Evolutionary conservation across 2,329 filamentous ascomycete species (phyloP).

Genomic region (Ilyonectria sp.): DNA sequence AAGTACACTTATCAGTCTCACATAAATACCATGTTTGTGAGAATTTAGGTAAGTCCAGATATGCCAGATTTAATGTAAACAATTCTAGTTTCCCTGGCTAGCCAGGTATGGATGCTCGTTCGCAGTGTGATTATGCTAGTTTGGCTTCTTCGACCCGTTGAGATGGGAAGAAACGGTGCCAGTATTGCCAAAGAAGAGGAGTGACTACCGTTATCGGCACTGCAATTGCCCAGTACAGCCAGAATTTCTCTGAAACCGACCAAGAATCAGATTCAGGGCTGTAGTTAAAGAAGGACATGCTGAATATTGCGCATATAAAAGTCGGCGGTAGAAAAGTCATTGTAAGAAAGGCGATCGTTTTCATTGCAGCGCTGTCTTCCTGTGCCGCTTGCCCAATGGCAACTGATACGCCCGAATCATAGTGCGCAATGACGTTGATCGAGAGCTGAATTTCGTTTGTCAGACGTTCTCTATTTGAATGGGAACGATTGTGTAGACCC

Average conservation of each 20-base stretch:
- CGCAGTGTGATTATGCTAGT: too few relatives aligned
- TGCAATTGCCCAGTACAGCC: constrained; percentile 53
- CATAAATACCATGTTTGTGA: too few relatives aligned
- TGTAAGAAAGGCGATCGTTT: constrained; percentile 64
- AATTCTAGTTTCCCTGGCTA: too few relatives aligned
- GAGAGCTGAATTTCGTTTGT: too few relatives aligned
- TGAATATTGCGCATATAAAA: constrained; percentile 64
- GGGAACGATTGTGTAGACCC: constrained; percentile 55
- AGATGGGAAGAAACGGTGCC: constrained; percentile 12
- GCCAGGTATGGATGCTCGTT: too few relatives aligned
- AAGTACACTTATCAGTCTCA: too few relatives aligned
- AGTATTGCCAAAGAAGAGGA: constrained; percentile 36
- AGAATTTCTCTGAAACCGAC: constrained; percentile 50
- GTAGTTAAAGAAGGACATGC: constrained; percentile 60
- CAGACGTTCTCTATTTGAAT: constrained; percentile 33
- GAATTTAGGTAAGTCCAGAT: too few relatives aligned
- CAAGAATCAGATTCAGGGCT: constrained; percentile 45
- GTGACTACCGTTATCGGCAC: constrained; percentile 48
- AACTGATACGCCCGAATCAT: constrained; percentile 56
- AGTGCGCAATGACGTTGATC: constrained; percentile 48
- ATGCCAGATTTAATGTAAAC: too few relatives aligned
- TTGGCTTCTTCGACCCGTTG: too few relatives aligned
- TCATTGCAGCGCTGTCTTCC: constrained; percentile 65
- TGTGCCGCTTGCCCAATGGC: constrained; percentile 57
- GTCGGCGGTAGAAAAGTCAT: constrained; percentile 66